phyloP scores from a whole-genome alignment of 768 basidiomycete genomes.

The Leccinum boreale region DNA sequence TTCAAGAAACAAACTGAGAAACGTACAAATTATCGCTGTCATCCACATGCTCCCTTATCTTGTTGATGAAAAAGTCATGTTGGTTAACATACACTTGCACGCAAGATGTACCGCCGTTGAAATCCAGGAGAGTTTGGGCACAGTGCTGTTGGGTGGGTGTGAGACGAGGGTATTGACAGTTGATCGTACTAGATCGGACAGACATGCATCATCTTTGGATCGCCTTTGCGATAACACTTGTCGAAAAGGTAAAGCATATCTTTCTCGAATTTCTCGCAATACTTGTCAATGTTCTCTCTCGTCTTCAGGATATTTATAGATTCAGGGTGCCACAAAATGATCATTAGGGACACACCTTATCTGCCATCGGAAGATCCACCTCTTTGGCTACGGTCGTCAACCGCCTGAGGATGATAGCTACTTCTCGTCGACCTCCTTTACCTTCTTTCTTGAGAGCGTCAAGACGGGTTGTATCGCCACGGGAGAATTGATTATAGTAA shows the following conservation, averaged over 20 bases:
- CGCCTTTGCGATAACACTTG: slow-evolving; percentile 91
- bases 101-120: slow-evolving; percentile 95
- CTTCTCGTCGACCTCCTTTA: slow-evolving; percentile 80
- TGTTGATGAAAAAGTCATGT: slow-evolving; percentile 99
- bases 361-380: slow-evolving; percentile 81
- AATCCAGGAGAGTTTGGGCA: slow-evolving; percentile 93
- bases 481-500: slow-evolving; percentile 90
- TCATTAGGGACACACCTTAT: slow-evolving; percentile 51
- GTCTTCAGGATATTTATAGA: slow-evolving; percentile 47
- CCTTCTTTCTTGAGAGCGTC: slow-evolving; percentile 85
- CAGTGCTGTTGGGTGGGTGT: slow-evolving; percentile 68
- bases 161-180: slow-evolving; percentile 6
- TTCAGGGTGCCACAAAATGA: background rate
- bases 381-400: slow-evolving; percentile 89
- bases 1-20: slow-evolving; percentile 16
- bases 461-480: slow-evolving; percentile 69
- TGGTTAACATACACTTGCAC: slow-evolving; percentile 99
- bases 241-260: slow-evolving; percentile 97
- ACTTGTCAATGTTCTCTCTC: slow-evolving; percentile 89
- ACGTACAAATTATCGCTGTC: slow-evolving; percentile 57
- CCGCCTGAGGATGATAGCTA: slow-evolving; percentile 82
- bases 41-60: slow-evolving; percentile 63
- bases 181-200: slow-evolving; percentile 24
- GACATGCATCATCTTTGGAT: slow-evolving; percentile 99
- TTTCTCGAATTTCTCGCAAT: slow-evolving; percentile 98